A percentile compares a stretch with the other conserved stretches of the same genome.
Evolutionary conservation across 2,329 filamentous ascomycete genomes (phyloP).

Genomic region (Clarireedia sp.): DNA sequence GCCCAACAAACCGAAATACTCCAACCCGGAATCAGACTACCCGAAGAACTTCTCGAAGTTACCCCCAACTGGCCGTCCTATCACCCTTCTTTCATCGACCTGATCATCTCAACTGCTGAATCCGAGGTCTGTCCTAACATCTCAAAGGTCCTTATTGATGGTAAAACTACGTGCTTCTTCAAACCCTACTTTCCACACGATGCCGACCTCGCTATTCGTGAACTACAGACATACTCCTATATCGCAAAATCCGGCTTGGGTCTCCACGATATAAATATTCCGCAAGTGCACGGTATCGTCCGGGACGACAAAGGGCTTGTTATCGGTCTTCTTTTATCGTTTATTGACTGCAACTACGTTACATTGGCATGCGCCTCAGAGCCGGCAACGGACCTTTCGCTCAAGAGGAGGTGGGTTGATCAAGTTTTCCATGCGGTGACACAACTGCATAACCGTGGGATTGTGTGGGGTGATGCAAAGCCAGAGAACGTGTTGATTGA

Average conservation of each 20-base stretch:
- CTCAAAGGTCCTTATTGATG: background rate
- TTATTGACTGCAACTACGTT: slow-evolving; percentile 15
- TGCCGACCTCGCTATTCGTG: background rate
- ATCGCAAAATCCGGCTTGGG: background rate
- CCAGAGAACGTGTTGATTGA: slow-evolving; percentile 20
- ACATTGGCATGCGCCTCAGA: slow-evolving; percentile 14
- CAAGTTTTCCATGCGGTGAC: slow-evolving; percentile 14
- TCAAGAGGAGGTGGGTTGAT: slow-evolving; percentile 18
- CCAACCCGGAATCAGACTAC: background rate
- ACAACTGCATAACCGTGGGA: slow-evolving; percentile 13
- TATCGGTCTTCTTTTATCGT: slow-evolving; percentile 18
- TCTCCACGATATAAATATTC: background rate
- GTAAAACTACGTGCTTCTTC: background rate
- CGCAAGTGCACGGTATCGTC: slow-evolving; percentile 14
- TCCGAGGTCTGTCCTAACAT: background rate
- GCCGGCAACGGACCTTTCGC: slow-evolving; percentile 10
- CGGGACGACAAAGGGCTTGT: slow-evolving; percentile 12
- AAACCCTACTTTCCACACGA: background rate
- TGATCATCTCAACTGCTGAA: background rate
- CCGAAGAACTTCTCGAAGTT: background rate
- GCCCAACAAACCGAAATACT: background rate
- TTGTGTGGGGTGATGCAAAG: slow-evolving; percentile 23
- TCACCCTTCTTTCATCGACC: background rate
- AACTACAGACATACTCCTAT: background rate
- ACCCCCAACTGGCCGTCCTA: background rate